Conservation (phyloP, 768 basidiomycete genomes). For the Pleurotus pulmonarius region DNA sequence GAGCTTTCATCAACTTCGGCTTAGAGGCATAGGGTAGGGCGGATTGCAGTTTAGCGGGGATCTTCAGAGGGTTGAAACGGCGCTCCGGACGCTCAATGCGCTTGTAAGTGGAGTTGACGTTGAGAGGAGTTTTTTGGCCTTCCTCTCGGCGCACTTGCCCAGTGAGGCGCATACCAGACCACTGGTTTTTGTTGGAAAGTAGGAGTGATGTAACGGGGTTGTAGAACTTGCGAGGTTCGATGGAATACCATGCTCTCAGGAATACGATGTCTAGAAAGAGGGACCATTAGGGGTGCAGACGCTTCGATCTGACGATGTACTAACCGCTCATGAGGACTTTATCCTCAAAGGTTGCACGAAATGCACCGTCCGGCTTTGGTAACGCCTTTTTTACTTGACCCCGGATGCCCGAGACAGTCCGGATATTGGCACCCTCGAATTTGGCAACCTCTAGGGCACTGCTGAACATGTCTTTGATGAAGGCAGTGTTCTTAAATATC, state of each 20-base stretch:
- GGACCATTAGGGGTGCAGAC: too few species aligned
- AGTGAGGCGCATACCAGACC: conserved; percentile 95
- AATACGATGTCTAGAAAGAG: conserved; percentile 80
- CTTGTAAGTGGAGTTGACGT: conserved; percentile 87
- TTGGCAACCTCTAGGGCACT: conserved; percentile 94
- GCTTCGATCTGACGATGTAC: conserved; percentile 28
- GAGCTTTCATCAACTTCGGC: conserved; percentile 77
- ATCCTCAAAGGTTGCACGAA: conserved; percentile 97
- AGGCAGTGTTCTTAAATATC: conserved; percentile 99
- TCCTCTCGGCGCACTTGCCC: conserved; percentile 89
- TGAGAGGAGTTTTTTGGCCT: conserved; percentile 74
- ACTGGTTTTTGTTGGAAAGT: conserved; percentile 73
- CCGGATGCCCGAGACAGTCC: conserved; percentile 92
- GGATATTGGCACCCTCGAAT: conserved; percentile 96
- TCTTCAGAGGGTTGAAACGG: conserved; percentile 86
- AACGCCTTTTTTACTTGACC: conserved; percentile 97
- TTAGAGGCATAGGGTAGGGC: conserved; percentile 91
- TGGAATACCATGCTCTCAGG: conserved; percentile 93
- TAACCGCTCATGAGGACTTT: conserved; percentile 93
- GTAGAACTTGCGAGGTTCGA: conserved; percentile 94
- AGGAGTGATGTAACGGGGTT: conserved; percentile 93
- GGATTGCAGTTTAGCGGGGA: conserved; percentile 89
- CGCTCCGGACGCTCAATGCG: conserved; percentile 73
- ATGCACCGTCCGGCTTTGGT: conserved; percentile 92
- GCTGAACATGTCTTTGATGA: conserved; percentile 96